Base-by-base conservation (phyloP, 2,329 filamentous ascomycete genomes). In the Cytospora schulzeri region DNA sequence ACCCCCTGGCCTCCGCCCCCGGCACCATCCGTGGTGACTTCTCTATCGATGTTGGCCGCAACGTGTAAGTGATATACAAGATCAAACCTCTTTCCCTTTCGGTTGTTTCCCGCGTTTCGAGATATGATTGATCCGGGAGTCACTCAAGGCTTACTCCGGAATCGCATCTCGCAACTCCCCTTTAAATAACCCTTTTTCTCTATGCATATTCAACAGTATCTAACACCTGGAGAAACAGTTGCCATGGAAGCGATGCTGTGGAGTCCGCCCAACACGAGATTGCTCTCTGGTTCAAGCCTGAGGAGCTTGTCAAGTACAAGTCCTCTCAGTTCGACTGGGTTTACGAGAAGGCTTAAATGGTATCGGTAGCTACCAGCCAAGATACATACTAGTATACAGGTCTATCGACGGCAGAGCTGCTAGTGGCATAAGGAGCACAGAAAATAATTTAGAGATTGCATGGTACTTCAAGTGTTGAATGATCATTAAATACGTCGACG, bases 231-330 rank as follows among this genome's bases (percentile, higher is more conserved):
- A 9, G 2, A 4, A 29, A 33, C 98, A 41, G 38, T 84, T 98
- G 94, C 91, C 95, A 99, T 89, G 95, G 95, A 79, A 97, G 93
- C 81, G 95, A 99, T 88, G 89, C 86, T 79, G 94, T 99, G 82
- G 95, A 99, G 11, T 12, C n/a, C 85, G 95, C 95, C 83, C 88
- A 98, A 91, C 97, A 98, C 91, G 95, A 99, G 87, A 99, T 99
- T 79, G 90, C 90, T 76, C 89, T 98, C 78, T 99, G 95, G 95
- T 99, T 99, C 91, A 89, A 91, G 82, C 84, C 91, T 73, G 88
- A 88, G 73, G 95, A 98, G 81, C 78, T 97, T 76, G 81, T 92
- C 81, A 85, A 78, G 82, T 98, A 91, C 88, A 94, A 95, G 87
- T 84, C 85, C 72, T 85, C 91, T 78, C 86, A 91, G 83, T 87